Base-by-base conservation (phyloP, 805 yeast genomes). In the Spathaspora passalidarum region DNA sequence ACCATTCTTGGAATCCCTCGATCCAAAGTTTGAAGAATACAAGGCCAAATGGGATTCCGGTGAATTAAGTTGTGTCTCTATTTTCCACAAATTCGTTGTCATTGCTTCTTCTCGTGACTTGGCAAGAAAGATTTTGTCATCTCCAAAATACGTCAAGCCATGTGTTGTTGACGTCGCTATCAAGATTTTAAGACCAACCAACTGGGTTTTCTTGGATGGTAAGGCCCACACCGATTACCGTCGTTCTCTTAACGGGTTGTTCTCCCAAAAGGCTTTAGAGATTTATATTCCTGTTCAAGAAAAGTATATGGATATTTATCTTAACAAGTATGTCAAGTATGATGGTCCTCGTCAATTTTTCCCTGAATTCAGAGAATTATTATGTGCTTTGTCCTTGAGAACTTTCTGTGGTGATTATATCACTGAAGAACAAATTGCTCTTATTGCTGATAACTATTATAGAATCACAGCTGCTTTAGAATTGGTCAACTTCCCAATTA, bases 181-280 rank as follows among this genome's bases (percentile, higher is more conserved):
- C 52, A 94, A 94, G 69, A 88, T 94, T 54, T 74, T 94, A 60
- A 82, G 98, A 68, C 97, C 98, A 40, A 77, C 92, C 39, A 94
- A 92, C 74, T 94, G 99, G 99, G 99, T 94, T 32, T 94, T 94
- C 66, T 70, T 90, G 59, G 99, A 94, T 61, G 99, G 99, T 56
- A 90, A 90, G 70, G 95, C 84, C 26, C 99, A 94, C 60, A 81
- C 83, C 48, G 99, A 94, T 68, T 94, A 92, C 71, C 84, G 99
- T 69, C 83, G 82, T 65, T 83, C 94, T 11, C 74, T 94, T 62
- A 92, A 94, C 63, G 96, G 96, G 5, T 75, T 94, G 48, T 94
- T 94, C 70, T 85, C 96, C 13, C 81, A 81, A 52, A 75, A 79
- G 53, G 97, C 99, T 5, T 75, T 94, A 57, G 84, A 86, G 49